Percentiles rank a stretch among this genome's conserved stretches.
These are phyloP conservation scores for Carex scoparia DNA, from an alignment of 176 grass and related monocot genomes.

Conservation along the genomic window DNA sequence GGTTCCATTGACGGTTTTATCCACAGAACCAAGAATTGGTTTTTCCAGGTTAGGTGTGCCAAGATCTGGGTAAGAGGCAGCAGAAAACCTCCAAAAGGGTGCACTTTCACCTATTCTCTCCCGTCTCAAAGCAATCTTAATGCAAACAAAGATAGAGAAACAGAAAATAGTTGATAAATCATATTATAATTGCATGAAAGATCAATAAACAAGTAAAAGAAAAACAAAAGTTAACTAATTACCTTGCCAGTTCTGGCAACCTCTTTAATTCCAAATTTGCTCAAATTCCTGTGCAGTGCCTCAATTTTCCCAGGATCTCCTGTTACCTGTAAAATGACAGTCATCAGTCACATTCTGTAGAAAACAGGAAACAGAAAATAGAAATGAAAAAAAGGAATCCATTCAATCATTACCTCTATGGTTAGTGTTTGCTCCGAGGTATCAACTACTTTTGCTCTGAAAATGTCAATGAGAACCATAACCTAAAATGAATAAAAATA, in stretches of 20 bases:
- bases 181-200: slow-evolving; percentile 14
- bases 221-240: background rate
- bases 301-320: slow-evolving; percentile 95
- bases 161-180: background rate
- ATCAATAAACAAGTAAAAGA: slow-evolving; percentile 19
- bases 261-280: slow-evolving; percentile 88
- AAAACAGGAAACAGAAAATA: slow-evolving; percentile 1
- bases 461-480: slow-evolving; percentile 86
- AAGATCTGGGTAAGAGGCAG: slow-evolving; percentile 88
- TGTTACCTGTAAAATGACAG: slow-evolving; percentile 59
- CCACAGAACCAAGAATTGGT: slow-evolving; percentile 45
- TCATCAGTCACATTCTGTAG: slow-evolving; percentile 11
- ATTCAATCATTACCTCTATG: slow-evolving; percentile 52
- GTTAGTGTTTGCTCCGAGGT: slow-evolving; percentile 74
- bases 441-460: slow-evolving; percentile 97
- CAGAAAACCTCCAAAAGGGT: slow-evolving; percentile 96
- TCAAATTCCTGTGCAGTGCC: slow-evolving; percentile 66
- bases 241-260: slow-evolving; percentile 94
- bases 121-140: slow-evolving; percentile 90
- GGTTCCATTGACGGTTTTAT: slow-evolving; percentile 32
- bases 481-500: slow-evolving; percentile 47
- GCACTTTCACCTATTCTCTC: slow-evolving; percentile 83
- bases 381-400: background rate
- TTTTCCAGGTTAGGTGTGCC: slow-evolving; percentile 33
- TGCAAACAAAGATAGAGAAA: slow-evolving; percentile 14